Evolutionary conservation across 139 green algal species (phyloP), one percentile per base, ranked within the genome.

Genomic region (Chlamydomonas sphaeroides): DNA sequence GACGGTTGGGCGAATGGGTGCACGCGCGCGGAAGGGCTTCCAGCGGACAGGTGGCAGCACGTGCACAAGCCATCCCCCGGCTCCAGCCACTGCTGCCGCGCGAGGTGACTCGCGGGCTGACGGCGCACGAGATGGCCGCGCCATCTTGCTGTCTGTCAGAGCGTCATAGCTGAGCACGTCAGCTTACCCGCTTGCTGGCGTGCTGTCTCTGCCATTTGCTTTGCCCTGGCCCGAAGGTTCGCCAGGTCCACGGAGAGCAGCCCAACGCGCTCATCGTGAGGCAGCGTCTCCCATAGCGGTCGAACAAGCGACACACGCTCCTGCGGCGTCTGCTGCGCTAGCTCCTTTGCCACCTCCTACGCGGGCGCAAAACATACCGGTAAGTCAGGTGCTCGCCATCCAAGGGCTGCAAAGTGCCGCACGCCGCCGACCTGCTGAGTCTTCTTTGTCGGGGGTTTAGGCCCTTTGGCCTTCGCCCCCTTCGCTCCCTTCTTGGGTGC

Each of bases 211-310:
- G 73, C 59, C 0, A 92, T 20, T 66, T 85, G 75, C 61, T 88
- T 80, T 8, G 91, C 88, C 10, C 85, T 68, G 48, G 86, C 77
- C 28, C 85, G 80, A 45, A 97, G 85, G 5, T 87, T 87, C 5
- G 85, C 83, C 15, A 97, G n/a, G 8, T 80, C 71, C 0, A 96
- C 42, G 3, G 88, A 93, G 21, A 97, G 88, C 68, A 95, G 65
- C 65, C 87, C 56, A 0, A 90, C 81, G 20, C 94, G 90, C 39
- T 96, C 75, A 45, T 92, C 88, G 32, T 90, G 89, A 1, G 66
- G 23, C 26, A 94, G 65, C 20, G 84, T 89, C 88, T 97, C 92
- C 94, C 94, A 97, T 32, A 94, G 86, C 0, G 93, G 92, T 45
- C 89, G 81, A 14, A 95, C 93, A 15, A 89, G 78, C 14, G 78